phyloP scores from a whole-genome alignment of 768 basidiomycete species.

The Lentinus brumalis region DNA sequence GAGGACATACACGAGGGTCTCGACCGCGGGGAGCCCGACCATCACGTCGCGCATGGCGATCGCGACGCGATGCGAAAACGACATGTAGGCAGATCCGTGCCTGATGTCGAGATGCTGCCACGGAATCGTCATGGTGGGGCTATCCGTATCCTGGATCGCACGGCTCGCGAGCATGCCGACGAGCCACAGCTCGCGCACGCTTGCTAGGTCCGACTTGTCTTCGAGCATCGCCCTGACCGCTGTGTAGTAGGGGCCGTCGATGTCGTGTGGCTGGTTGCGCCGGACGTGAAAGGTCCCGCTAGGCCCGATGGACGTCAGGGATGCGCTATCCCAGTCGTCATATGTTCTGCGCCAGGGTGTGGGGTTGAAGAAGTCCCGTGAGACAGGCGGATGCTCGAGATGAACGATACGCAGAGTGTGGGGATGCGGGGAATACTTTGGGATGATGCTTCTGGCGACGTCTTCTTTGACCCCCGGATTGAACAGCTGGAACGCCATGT shows the following conservation, averaged over 20 bases:
- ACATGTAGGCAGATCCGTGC: no score
- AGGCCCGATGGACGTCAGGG: neutral
- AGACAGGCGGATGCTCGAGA: neutral
- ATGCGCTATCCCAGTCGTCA: neutral
- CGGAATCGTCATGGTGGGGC: neutral
- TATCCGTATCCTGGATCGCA: neutral
- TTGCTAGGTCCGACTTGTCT: neutral
- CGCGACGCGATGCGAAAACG: neutral
- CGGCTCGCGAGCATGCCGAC: neutral
- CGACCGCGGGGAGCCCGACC: neutral
- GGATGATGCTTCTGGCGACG: neutral
- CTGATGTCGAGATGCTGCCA: no score
- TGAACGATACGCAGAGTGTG: neutral
- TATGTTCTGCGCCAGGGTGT: neutral
- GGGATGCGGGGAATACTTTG: neutral
- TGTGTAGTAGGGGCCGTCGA: neutral
- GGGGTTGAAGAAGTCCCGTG: neutral
- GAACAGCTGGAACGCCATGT: neutral
- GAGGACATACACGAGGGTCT: neutral
- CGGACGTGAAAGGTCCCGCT: neutral
- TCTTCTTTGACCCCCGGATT: neutral
- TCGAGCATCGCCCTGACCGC: neutral
- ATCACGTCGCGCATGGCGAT: neutral
- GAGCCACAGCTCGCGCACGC: neutral
- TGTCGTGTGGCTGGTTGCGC: neutral